Percentiles rank a stretch among this genome's conserved stretches.
Evolutionary conservation across 441 rosid genomes (phyloP).

Genomic region (Omphalea diandra): DNA sequence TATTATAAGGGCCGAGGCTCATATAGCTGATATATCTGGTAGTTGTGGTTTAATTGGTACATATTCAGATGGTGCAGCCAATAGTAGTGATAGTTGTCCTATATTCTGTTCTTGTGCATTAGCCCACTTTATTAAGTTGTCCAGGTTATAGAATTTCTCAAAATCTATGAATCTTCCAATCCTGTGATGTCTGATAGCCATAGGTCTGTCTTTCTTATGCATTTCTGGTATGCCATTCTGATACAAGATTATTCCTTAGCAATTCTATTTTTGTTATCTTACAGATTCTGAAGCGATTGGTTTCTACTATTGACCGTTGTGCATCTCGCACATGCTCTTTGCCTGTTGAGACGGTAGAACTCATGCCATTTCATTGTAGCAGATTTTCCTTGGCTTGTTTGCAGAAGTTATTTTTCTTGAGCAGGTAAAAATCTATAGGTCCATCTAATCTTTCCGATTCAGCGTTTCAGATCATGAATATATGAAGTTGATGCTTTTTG

Average conservation of each 20-base stretch:
- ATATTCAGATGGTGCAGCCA: neutral
- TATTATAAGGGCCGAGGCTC: neutral
- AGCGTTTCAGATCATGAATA: neutral
- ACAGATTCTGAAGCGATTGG: constrained; percentile 78
- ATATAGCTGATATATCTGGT: neutral
- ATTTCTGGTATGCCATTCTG: neutral
- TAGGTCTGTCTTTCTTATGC: neutral
- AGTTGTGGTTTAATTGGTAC: neutral
- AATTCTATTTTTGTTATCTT: constrained; percentile 21
- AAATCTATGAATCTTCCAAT: neutral
- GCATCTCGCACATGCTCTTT: constrained; percentile 97
- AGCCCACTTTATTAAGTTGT: neutral
- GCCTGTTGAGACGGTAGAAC: constrained; percentile 93
- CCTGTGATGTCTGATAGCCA: neutral
- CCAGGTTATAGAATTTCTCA: neutral
- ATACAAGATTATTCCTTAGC: constrained; percentile 1
- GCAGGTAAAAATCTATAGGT: constrained; percentile 53
- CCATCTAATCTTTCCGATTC: neutral
- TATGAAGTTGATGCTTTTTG: neutral
- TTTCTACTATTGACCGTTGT: constrained; percentile 94
- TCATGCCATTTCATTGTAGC: constrained; percentile 94
- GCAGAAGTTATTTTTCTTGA: constrained; percentile 76
- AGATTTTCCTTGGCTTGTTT: constrained; percentile 90
- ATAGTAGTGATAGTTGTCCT: constrained; percentile 8
- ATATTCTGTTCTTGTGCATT: neutral